A percentile compares a stretch with the other conserved stretches of the same genome.
These are phyloP conservation scores for Meyerozyma sp. DNA, from an alignment of 1,139 yeast species.

Conservation along the genomic window DNA sequence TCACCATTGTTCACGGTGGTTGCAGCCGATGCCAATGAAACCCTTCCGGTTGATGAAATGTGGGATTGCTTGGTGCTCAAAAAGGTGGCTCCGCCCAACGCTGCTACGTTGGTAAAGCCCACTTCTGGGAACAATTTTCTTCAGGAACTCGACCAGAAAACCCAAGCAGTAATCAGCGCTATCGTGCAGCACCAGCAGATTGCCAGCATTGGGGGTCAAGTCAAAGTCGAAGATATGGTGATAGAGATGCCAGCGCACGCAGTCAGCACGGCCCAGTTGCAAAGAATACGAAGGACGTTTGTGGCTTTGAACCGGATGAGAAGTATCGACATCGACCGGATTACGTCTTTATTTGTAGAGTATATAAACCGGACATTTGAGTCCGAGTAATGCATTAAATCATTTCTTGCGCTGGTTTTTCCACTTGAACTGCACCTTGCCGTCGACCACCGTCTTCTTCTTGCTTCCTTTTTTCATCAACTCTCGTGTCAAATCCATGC, in stretches of 20 bases:
- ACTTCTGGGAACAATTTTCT: constrained; percentile 70
- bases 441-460: constrained; percentile 64
- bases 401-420: constrained; percentile 75
- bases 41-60: constrained; percentile 58
- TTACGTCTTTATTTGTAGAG: constrained; percentile 67
- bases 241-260: constrained; percentile 61
- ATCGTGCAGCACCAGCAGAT: constrained; percentile 59
- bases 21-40: constrained; percentile 41
- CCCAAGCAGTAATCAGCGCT: constrained; percentile 57
- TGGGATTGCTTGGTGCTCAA: constrained; percentile 67
- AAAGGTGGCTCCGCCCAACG: constrained; percentile 67
- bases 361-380: constrained; percentile 56
- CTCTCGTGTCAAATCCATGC: constrained; percentile 75
- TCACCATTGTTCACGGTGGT: constrained; percentile 78
- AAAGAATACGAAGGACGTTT: constrained; percentile 78
- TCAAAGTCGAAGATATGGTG: constrained; percentile 31
- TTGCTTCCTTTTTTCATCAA: constrained; percentile 87
- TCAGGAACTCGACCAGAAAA: constrained; percentile 71
- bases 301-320: constrained; percentile 76
- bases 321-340: constrained; percentile 60
- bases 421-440: constrained; percentile 78
- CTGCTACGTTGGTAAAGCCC: constrained; percentile 70
- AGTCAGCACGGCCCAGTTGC: constrained; percentile 73
- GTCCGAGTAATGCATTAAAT: constrained; percentile 13
- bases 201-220: constrained; percentile 48